Conservation (phyloP, 805 yeast genomes). For the Nakazawaea molendinolei region DNA sequence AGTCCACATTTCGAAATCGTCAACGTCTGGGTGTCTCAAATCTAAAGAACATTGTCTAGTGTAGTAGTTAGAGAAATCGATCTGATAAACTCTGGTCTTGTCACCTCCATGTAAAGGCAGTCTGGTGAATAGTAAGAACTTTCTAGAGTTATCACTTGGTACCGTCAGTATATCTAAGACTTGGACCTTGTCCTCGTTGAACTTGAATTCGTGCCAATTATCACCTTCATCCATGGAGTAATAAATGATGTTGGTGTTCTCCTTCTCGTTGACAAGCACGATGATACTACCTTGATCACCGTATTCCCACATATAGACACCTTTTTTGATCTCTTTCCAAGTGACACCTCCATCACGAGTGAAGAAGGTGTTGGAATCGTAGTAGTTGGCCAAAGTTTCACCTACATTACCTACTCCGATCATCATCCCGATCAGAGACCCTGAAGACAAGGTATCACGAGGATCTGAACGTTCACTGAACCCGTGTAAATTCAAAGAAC, state of each 20-base stretch:
- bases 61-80: constrained; percentile 50
- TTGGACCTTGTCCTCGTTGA: constrained; percentile 50
- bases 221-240: constrained; percentile 77
- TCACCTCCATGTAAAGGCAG: constrained; percentile 40
- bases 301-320: constrained; percentile 82
- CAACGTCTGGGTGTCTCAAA: constrained; percentile 32
- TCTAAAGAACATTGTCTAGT: constrained; percentile 44
- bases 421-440: constrained; percentile 80
- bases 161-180: constrained; percentile 76
- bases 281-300: constrained; percentile 89
- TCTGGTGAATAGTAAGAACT: constrained; percentile 60
- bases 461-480: constrained; percentile 75
- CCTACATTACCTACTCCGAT: constrained; percentile 88
- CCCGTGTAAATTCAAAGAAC: constrained; percentile 82
- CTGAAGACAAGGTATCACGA: constrained; percentile 78
- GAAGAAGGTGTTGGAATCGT: constrained; percentile 49
- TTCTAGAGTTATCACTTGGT: constrained; percentile 77
- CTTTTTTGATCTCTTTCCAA: constrained; percentile 73
- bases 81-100: constrained; percentile 41
- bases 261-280: constrained; percentile 58
- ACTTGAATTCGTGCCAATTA: constrained; percentile 62
- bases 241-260: constrained; percentile 47
- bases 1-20: constrained; percentile 58
- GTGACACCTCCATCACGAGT: constrained; percentile 82
- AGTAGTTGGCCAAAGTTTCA: constrained; percentile 37